Evolutionary conservation across 2,329 filamentous ascomycete species (phyloP).

Genomic region (Pseudogymnoascus sp.): DNA sequence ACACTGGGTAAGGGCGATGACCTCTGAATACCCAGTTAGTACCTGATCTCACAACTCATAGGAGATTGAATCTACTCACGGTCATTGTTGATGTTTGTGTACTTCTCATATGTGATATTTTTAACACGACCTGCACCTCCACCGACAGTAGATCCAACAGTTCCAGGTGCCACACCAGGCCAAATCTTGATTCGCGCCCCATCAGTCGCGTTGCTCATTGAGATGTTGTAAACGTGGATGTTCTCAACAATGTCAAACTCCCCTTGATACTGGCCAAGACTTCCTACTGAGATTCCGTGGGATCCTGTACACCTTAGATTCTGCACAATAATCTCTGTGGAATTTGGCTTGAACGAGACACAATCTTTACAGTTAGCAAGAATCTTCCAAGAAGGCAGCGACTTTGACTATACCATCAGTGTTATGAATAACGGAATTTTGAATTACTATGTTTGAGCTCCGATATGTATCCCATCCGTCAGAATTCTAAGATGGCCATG

Average conservation of each 20-base stretch:
- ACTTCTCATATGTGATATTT: conserved; percentile 56
- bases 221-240: conserved; percentile 44
- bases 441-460: conserved; percentile 53
- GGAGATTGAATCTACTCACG: conserved; percentile 12
- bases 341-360: conserved; percentile 58
- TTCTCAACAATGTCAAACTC: conserved; percentile 55
- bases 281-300: conserved; percentile 55
- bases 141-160: conserved; percentile 49
- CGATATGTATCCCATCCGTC: conserved; percentile 59
- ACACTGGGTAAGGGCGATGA: conserved; percentile 41
- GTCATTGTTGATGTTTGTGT: conserved; percentile 52
- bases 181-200: conserved; percentile 61
- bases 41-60: neutral
- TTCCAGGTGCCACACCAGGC: conserved; percentile 37
- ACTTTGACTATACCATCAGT: conserved; percentile 36
- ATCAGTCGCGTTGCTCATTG: conserved; percentile 45
- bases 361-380: conserved; percentile 37
- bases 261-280: conserved; percentile 49
- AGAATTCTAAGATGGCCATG: conserved; percentile 43
- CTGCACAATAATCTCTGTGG: conserved; percentile 50
- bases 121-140: conserved; percentile 53
- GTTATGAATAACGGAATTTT: conserved; percentile 56
- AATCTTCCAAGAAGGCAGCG: conserved; percentile 25
- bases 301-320: conserved; percentile 54
- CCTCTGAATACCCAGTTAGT: conserved; percentile 7